Base-by-base conservation (phyloP, 1,284 basidiomycete genomes). In the Inonotus hispidus region DNA sequence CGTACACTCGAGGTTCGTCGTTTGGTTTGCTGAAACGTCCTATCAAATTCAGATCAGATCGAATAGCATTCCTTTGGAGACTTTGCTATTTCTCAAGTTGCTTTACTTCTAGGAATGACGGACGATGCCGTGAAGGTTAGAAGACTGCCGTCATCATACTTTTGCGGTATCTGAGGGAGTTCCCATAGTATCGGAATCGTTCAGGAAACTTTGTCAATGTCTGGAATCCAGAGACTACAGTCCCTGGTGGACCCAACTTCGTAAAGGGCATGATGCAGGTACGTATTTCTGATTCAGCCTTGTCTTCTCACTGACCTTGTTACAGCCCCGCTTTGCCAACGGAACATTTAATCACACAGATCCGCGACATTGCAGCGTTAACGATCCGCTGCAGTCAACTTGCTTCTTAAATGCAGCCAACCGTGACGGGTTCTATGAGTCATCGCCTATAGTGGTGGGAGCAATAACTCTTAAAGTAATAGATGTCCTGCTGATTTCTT, bases 311-410 rank as follows among this genome's bases (percentile, higher is more conserved):
- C 23, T 25, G 13, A 37, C 16, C 37, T 23, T 13, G 58, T 49
- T 64, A 7, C 61, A 86, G 82, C 83, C 81, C 11, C 75, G 81
- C 8, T 84, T 82, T 64, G 73, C 75, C 2, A 80, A 85, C 65
- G 84, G 85, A 2, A 81, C 80, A 0, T 87, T 82, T 71, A 82
- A 81, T 66, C 84, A 79, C 63, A 86, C 84, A 4, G 84, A 87
- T 68, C 85, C 85, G 0, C 73, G 84, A 19, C 84, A 86, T 68
- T 88, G 85, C 67, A 85, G 83, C 66, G 75, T 81, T 41, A 79
- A 85, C 63, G 84, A 85, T 66, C 84, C 83, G 0, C 70, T 72
- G 2, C 71, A 77, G 35, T 75, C 82, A 2, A 83, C 82, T 0
- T 87, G 84, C 65, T 87, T 83, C 72, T 70, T 87, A 64, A 80